Conservation (phyloP, 805 yeast species). For the Teunomyces tritomae region DNA sequence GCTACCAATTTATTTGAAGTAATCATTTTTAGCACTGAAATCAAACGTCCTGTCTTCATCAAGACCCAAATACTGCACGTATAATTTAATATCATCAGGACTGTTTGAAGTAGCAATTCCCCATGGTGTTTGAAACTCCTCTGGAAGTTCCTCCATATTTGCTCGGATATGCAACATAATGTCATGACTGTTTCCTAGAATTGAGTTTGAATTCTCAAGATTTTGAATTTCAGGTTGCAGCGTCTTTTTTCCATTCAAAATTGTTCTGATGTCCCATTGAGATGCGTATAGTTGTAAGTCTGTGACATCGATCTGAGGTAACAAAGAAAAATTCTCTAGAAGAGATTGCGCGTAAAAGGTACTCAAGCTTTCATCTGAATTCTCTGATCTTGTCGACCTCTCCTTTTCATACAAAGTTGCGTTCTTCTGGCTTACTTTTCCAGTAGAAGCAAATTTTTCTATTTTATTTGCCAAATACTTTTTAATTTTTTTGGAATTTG, state of each 20-base stretch:
- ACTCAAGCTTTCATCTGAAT: neutral
- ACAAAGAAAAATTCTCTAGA: neutral
- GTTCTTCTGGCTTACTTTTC: neutral
- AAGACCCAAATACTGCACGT: conserved; percentile 23
- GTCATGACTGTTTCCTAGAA: neutral
- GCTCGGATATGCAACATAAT: neutral
- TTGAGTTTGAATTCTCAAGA: neutral
- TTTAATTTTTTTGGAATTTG: conserved; percentile 20
- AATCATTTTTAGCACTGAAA: conserved; percentile 28
- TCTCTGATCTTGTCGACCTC: neutral
- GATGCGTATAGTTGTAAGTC: conserved; percentile 1
- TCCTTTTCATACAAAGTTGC: neutral
- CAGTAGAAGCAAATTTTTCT: conserved; percentile 19
- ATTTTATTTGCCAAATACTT: conserved; percentile 22
- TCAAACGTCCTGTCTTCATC: conserved; percentile 19
- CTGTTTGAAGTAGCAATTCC: conserved; percentile 8
- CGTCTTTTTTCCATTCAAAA: neutral
- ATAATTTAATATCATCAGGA: conserved; percentile 18
- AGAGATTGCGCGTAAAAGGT: neutral
- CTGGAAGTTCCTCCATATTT: conserved; percentile 14
- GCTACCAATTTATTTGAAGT: conserved; percentile 14
- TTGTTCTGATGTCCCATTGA: neutral
- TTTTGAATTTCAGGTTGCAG: neutral
- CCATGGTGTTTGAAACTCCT: conserved; percentile 10
- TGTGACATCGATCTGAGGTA: neutral